Conservation (phyloP, 176 grass and related monocot genomes). For the Aechmea fasciata region DNA sequence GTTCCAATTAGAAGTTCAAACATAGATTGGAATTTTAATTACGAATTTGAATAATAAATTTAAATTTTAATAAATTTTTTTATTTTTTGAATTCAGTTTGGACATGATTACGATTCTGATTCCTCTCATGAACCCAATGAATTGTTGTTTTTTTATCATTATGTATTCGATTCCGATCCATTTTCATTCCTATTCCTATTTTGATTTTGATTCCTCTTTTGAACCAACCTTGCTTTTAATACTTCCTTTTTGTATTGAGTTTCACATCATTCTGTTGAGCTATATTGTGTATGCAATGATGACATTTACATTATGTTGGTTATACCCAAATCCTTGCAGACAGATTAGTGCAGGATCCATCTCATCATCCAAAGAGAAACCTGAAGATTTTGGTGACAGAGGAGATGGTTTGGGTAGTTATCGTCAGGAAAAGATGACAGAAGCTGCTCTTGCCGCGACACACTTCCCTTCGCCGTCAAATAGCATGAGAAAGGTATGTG, state of each 20-base stretch:
- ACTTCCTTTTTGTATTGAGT: background rate
- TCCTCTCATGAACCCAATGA: too few species aligned
- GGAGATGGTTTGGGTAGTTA: conserved; percentile 10
- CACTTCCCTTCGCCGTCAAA: conserved; percentile 10
- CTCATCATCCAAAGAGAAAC: too few species aligned
- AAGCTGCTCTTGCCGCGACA: background rate
- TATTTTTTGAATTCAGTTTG: too few species aligned
- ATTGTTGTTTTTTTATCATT: too few species aligned
- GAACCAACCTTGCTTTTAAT: too few species aligned
- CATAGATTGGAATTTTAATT: too few species aligned
- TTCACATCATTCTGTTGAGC: background rate
- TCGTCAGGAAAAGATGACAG: background rate
- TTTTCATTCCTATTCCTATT: background rate
- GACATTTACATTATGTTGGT: background rate
- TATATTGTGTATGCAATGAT: background rate
- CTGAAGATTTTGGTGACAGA: conserved; percentile 9
- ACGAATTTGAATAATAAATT: too few species aligned
- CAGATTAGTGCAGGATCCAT: background rate
- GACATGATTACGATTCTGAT: too few species aligned
- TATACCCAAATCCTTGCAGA: background rate
- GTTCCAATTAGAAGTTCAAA: too few species aligned
- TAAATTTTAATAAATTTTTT: too few species aligned
- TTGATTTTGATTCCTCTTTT: too few species aligned
- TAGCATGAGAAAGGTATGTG: conserved; percentile 26
- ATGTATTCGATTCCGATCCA: too few species aligned